Base-by-base conservation (phyloP, 2,329 filamentous ascomycete genomes). In the Didymella segeticola region DNA sequence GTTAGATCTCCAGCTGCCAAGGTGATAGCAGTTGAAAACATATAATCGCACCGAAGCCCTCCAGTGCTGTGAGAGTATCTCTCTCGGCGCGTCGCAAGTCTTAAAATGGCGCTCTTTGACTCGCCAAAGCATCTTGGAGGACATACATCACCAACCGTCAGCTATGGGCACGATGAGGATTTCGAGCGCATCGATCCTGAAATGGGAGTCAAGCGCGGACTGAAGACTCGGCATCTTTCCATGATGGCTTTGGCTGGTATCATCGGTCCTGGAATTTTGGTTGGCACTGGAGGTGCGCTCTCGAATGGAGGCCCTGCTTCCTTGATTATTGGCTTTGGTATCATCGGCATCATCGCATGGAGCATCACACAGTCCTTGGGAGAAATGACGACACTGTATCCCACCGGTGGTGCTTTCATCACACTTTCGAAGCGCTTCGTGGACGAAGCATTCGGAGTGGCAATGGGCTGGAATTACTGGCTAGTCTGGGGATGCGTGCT, bases 361-460 rank as follows among this genome's bases (percentile, higher is more conserved):
- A 81, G 79, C 61, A 83, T 88, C 60, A 90, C 89, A 84, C 89
- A 91, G 77, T 88, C 85, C 4, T 76, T 92, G 6, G 89, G 89
- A 17, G 89, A 92, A 70, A 77, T 91, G 63, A 89, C 89, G 3
- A 91, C 89, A 6, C 75, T 91, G 1, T 90, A 88, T 61, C 89
- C 89, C 0, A 87, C 84, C 0, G 86, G 86, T 5, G 89, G 89
- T 2, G 86, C 86, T 0, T 91, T 91, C 64, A 86, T 86, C n/a
- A 85, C 83, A 9, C 81, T 90, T 29, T 86, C 86, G 0, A 86
- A 89, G 58, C 82, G 89, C 7, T 88, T 91, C 60, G 65, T 71
- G 30, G 54, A 53, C 12, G 54, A 55, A 27, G 52, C 52, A 5
- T 50, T 55, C 20, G 52, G 52, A 14, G 62, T 70, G 11, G 66